phyloP scores from a whole-genome alignment of 2,329 filamentous ascomycete species.

The Zalaria obscura region DNA sequence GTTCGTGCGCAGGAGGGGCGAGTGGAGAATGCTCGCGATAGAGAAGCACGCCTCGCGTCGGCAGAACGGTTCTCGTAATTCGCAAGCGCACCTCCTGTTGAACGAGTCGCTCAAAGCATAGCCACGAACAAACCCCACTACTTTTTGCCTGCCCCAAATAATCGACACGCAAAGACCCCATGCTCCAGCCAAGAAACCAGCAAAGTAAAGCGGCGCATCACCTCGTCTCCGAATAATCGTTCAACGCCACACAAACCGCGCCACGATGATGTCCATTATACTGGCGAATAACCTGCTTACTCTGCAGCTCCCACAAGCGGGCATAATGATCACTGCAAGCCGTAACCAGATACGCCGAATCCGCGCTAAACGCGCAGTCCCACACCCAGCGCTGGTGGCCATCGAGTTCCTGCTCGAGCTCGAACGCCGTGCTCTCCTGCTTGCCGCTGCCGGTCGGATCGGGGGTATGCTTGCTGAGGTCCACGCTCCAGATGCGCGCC shows the following conservation, averaged over 20 bases:
- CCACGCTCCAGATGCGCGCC: slow-evolving; percentile 91
- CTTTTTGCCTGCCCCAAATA: too few species aligned
- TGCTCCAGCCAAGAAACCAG: too few species aligned
- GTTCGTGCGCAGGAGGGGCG: too few species aligned
- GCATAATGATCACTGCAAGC: slow-evolving; percentile 91
- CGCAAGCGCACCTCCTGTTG: too few species aligned
- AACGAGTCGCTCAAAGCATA: too few species aligned
- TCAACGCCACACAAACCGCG: slow-evolving; percentile 82
- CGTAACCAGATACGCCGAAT: slow-evolving; percentile 84
- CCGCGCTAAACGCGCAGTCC: slow-evolving; percentile 91
- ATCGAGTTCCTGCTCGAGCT: slow-evolving; percentile 72
- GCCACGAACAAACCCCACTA: too few species aligned
- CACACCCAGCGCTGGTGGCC: slow-evolving; percentile 94
- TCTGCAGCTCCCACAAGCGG: slow-evolving; percentile 74
- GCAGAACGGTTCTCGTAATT: too few species aligned
- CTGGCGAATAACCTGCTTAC: slow-evolving; percentile 80
- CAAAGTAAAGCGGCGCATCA: slow-evolving; percentile 1
- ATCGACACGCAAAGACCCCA: too few species aligned
- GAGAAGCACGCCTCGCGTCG: too few species aligned
- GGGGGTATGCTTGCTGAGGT: slow-evolving; percentile 29
- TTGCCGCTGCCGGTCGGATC: slow-evolving; percentile 9
- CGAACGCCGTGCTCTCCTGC: slow-evolving; percentile 41
- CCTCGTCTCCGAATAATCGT: slow-evolving; percentile 42
- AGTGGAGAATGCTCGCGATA: too few species aligned
- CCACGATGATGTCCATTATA: slow-evolving; percentile 91